Evolutionary conservation across 305 asterid genomes (phyloP).

Genomic region (Fraxinus albicans): DNA sequence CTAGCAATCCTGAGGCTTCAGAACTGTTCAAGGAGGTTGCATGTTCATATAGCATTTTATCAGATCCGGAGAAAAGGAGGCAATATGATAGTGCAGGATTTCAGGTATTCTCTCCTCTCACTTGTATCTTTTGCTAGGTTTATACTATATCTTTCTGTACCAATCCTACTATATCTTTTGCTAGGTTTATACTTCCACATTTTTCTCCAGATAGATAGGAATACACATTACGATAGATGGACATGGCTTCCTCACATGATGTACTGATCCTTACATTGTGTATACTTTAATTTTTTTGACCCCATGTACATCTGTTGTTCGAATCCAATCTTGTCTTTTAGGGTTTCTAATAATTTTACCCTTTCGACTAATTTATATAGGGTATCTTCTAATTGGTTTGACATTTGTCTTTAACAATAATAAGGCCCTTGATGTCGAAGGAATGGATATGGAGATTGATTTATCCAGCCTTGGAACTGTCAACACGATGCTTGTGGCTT

Average conservation of each 20-base stretch:
- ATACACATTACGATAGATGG: background rate
- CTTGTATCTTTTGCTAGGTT: too few species aligned
- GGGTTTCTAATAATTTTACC: background rate
- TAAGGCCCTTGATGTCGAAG: conserved; percentile 75
- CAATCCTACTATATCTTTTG: background rate
- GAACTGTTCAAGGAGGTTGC: conserved; percentile 98
- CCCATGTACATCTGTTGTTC: background rate
- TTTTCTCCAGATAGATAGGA: background rate
- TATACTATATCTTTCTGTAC: background rate
- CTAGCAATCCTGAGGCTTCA: conserved; percentile 94
- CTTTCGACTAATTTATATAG: background rate
- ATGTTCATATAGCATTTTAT: conserved; percentile 85
- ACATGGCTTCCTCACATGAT: background rate
- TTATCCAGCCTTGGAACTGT: conserved; percentile 99
- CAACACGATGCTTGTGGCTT: conserved; percentile 96
- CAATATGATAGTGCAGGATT: background rate
- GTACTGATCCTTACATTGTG: background rate
- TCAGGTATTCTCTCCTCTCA: background rate
- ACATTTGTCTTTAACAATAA: conserved; percentile 14
- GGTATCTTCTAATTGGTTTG: conserved; percentile 9
- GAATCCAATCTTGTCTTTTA: background rate
- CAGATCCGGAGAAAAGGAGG: conserved; percentile 94
- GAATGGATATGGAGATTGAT: conserved; percentile 98
- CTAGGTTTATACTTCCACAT: background rate
- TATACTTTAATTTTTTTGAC: background rate